Evolutionary conservation across 495 filamentous ascomycete species (phyloP).

Genomic region (Penicillium longicatenatum): DNA sequence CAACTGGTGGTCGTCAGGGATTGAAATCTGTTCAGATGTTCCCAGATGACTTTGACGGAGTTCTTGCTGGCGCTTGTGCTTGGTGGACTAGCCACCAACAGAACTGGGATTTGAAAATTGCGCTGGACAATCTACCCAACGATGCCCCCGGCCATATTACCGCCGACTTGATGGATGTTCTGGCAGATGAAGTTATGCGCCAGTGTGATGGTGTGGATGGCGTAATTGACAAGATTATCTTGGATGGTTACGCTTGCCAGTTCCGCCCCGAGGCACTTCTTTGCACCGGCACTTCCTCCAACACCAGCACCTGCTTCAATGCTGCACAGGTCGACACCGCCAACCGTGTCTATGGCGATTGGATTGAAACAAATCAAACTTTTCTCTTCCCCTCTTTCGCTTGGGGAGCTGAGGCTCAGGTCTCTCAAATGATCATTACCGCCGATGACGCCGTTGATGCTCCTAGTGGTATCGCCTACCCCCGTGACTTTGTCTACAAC

Average conservation of each 20-base stretch:
- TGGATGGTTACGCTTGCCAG: neutral
- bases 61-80: neutral
- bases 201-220: neutral
- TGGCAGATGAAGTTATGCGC: neutral
- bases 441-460: no score
- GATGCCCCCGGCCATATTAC: no score
- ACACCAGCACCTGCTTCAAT: neutral
- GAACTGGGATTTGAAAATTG: neutral
- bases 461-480: no score
- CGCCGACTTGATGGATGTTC: no score
- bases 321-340: neutral
- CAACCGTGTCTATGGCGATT: neutral
- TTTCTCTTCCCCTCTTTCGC: no score
- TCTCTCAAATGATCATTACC: no score
- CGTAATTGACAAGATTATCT: neutral
- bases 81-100: slow-evolving; percentile 1
- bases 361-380: no score
- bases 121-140: neutral
- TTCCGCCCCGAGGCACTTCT: neutral
- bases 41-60: slow-evolving; percentile 40
- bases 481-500: no score
- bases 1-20: slow-evolving; percentile 61
- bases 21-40: slow-evolving; percentile 54
- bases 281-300: neutral
- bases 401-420: no score